Evolutionary conservation across 345 rosid species (phyloP).

Genomic region (Lepidium didymum): DNA sequence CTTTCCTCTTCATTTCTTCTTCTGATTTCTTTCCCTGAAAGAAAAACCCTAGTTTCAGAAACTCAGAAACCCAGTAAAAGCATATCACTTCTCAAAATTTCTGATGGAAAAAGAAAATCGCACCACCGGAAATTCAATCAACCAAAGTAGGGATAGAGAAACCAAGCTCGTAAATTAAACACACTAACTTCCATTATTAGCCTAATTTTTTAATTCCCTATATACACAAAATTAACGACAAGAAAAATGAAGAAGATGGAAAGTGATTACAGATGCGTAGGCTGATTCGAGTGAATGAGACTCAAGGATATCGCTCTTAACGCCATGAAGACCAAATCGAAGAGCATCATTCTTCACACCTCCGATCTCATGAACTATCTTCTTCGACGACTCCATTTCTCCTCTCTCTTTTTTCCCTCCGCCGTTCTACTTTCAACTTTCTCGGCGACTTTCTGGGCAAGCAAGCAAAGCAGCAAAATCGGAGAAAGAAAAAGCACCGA

Average conservation of each 20-base stretch:
- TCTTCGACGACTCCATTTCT: conserved; percentile 50
- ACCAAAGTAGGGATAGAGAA: background rate
- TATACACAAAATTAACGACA: background rate
- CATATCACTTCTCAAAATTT: background rate
- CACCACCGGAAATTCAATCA: background rate
- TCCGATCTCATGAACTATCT: conserved; percentile 63
- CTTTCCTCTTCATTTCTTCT: conserved; percentile 52
- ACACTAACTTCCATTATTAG: background rate
- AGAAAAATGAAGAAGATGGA: background rate
- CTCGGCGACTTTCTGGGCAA: conserved; percentile 28
- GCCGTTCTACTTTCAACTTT: background rate
- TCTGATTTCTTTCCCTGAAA: conserved; percentile 44
- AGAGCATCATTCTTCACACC: conserved; percentile 57
- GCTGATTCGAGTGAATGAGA: conserved; percentile 76
- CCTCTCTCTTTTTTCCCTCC: background rate
- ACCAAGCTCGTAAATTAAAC: background rate
- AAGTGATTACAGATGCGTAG: conserved; percentile 44
- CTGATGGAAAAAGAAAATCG: background rate
- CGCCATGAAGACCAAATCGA: conserved; percentile 76
- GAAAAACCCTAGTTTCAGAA: background rate
- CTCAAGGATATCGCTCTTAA: conserved; percentile 64
- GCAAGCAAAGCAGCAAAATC: background rate
- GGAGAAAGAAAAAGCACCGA: background rate
- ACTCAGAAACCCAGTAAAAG: background rate
- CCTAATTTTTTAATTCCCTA: background rate